Conservation (phyloP, 2,329 filamentous ascomycete species). For the Drechslerella dactyloides region DNA sequence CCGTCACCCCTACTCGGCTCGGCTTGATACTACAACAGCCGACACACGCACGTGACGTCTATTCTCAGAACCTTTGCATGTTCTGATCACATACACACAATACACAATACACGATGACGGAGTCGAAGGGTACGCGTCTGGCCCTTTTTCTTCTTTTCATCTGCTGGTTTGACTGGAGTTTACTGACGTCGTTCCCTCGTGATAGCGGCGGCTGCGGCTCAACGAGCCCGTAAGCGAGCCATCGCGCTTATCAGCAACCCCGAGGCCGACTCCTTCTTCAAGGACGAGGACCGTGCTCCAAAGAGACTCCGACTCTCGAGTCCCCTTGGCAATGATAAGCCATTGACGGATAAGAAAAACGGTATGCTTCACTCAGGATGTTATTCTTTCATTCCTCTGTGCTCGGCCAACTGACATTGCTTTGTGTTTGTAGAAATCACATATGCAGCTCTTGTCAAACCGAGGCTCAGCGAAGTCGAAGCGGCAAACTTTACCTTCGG, state of each 20-base stretch:
- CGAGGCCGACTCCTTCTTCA: slow-evolving; percentile 31
- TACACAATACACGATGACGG: slow-evolving; percentile 21
- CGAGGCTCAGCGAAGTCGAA: slow-evolving; percentile 74
- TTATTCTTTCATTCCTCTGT: not conserved
- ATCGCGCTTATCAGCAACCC: slow-evolving; percentile 29
- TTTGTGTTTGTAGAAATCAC: slow-evolving; percentile 15
- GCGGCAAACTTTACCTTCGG: slow-evolving; percentile 81
- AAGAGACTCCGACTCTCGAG: slow-evolving; percentile 30
- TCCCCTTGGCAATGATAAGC: slow-evolving; percentile 35
- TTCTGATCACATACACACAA: not conserved
- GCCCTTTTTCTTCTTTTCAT: slow-evolving; percentile 9
- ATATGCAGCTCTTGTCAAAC: slow-evolving; percentile 16
- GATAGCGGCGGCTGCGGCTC: slow-evolving; percentile 15
- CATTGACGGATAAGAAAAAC: slow-evolving; percentile 28
- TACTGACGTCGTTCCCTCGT: not conserved
- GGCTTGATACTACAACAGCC: slow-evolving; percentile 12
- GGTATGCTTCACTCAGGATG: slow-evolving; percentile 6
- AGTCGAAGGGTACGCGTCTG: slow-evolving; percentile 24
- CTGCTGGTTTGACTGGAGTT: not conserved
- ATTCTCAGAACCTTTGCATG: slow-evolving; percentile 15
- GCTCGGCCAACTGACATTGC: not conserved
- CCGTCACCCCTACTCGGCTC: slow-evolving; percentile 20
- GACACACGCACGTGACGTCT: not conserved
- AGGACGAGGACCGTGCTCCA: slow-evolving; percentile 33
- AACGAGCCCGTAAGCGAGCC: slow-evolving; percentile 33